These are phyloP conservation scores for Suhomyces prunicola DNA, from an alignment of 805 yeast species.

Conservation along the genomic window DNA sequence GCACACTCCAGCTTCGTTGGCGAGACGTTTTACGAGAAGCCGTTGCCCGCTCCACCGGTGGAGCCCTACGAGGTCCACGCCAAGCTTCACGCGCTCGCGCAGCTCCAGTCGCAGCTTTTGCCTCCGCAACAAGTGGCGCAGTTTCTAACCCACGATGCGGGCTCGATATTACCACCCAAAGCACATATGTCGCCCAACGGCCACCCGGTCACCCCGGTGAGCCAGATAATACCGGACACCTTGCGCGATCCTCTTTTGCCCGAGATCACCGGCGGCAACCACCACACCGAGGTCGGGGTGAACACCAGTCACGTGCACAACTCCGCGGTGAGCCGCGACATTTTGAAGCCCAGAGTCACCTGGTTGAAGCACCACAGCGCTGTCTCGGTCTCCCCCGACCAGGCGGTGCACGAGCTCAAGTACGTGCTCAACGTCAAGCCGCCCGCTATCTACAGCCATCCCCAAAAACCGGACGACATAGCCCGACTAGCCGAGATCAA, in stretches of 20 bases:
- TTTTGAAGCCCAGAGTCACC: slow-evolving; percentile 9
- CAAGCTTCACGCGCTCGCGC: neutral
- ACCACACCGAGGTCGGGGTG: neutral
- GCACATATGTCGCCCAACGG: neutral
- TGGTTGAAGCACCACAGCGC: slow-evolving; percentile 5
- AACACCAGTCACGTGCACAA: neutral
- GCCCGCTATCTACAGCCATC: slow-evolving; percentile 13
- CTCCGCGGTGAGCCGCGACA: slow-evolving; percentile 1
- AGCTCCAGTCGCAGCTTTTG: neutral
- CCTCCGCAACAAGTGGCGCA: neutral
- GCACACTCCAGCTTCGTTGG: slow-evolving; percentile 5
- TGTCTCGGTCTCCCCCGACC: slow-evolving; percentile 2
- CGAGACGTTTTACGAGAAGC: slow-evolving; percentile 1
- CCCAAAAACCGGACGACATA: neutral
- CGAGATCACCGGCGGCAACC: neutral
- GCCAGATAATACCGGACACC: slow-evolving; percentile 13
- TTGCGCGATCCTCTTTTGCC: slow-evolving; percentile 7
- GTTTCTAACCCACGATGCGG: neutral
- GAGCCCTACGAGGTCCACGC: neutral
- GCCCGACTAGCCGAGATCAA: neutral
- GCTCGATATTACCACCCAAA: neutral
- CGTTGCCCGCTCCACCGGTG: slow-evolving; percentile 4
- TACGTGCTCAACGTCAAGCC: slow-evolving; percentile 19
- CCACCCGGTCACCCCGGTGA: slow-evolving; percentile 12
- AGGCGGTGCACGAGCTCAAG: slow-evolving; percentile 9